Base-by-base conservation (phyloP, 306 rosid species). In the Acmispon strigosus region DNA sequence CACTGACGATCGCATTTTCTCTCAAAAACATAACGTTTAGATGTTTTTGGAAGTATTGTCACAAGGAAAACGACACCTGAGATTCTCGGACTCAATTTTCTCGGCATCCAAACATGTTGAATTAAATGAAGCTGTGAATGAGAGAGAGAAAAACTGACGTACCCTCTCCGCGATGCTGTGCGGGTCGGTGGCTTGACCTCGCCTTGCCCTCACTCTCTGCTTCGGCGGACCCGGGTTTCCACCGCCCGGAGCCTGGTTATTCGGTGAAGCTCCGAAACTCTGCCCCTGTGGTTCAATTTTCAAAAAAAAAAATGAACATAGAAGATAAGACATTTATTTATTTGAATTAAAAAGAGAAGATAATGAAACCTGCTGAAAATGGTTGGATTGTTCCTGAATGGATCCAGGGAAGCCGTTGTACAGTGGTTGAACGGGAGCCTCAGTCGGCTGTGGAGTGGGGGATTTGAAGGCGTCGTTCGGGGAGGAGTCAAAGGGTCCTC, bases 151-250 rank as follows among this genome's bases (percentile, higher is more conserved):
- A 60, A 75, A 63, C 37, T 32, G 1, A 1, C 66, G 47, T 86
- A 87, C 99, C 77, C 99, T 87, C 77, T 95, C 99, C 2, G 99
- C 99, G 55, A 95, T 95, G 74, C 97, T 91, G 80, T 95, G 99
- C 41, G 99, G 99, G 64, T 95, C 99, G 32, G 99, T 95, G 27
- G 99, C 99, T 81, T 95, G 99, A 27, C 99, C 99, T 67, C 99
- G 78, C 51, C 99, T 75, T 1, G 99, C 99, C 77, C 99, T 87
- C 9, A 95, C 90, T 80, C 89, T 86, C 72, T 86, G 99, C n/a
- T 85, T 89, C 2, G 99, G 87, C 65, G 89, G 99, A 14, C 86
- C 91, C 20, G 95, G 86, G 1, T 80, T 53, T 0, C 82, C 86
- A 34, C 77, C 68, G 0, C 57, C 86, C 37, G 88, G 85, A 64